Evolutionary conservation across 225 moss, liverwort and hornwort genomes (phyloP).

Genomic region (Anthoceros angustus): DNA sequence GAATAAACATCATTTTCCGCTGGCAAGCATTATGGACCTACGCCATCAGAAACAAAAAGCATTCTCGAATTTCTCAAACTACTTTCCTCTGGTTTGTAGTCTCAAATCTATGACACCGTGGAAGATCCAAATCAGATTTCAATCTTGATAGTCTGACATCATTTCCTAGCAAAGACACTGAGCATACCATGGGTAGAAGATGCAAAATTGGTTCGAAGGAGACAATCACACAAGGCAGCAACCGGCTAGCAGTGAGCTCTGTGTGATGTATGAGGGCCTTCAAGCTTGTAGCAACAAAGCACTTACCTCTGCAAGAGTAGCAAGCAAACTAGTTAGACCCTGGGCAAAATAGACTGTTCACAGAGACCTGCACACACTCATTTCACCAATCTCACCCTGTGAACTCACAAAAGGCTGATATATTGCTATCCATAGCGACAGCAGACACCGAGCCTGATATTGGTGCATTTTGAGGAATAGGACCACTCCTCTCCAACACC

Average conservation of each 20-base stretch:
- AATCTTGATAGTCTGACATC: not conserved
- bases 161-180: not conserved
- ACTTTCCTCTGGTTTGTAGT: no score
- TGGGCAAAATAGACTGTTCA: constrained; percentile 1
- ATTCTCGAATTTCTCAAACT: not conserved
- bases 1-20: constrained; percentile 81
- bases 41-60: not conserved
- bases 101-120: not conserved
- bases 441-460: constrained; percentile 88
- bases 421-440: constrained; percentile 74
- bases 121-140: not conserved
- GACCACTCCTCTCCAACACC: constrained; percentile 90
- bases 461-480: constrained; percentile 91
- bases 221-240: constrained; percentile 88
- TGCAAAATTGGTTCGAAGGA: constrained; percentile 84
- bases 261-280: constrained; percentile 97
- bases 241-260: constrained; percentile 75
- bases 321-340: not conserved
- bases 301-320: constrained; percentile 57
- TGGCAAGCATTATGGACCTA: constrained; percentile 87
- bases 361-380: not conserved
- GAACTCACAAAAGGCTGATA: constrained; percentile 82
- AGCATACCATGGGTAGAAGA: constrained; percentile 55
- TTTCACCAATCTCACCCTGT: constrained; percentile 50
- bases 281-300: constrained; percentile 97